Conservation (phyloP, 768 basidiomycete genomes). For the Phylloporus sp. region DNA sequence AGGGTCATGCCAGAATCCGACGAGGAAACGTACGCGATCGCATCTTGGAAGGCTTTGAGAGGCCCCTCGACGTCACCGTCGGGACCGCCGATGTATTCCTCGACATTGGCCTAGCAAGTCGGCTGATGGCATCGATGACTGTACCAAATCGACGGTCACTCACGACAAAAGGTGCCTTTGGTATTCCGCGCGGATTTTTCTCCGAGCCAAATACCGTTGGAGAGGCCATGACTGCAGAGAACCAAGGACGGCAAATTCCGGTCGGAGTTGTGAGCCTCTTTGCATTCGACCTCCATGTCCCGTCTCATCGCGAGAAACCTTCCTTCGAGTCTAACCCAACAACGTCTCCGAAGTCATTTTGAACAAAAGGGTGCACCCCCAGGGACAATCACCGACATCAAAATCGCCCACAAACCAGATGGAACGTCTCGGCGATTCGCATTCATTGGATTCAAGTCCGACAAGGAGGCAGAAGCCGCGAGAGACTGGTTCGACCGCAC, state of each 20-base stretch:
- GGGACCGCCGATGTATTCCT: conserved; percentile 75
- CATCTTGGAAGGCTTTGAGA: conserved; percentile 83
- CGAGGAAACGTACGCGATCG: conserved; percentile 69
- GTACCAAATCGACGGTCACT: conserved; percentile 24
- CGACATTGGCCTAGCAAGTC: conserved; percentile 68
- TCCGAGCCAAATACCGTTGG: conserved; percentile 34
- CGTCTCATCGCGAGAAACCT: conserved; percentile 81
- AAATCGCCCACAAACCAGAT: conserved; percentile 69
- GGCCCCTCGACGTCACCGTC: conserved; percentile 74
- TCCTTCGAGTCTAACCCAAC: conserved; percentile 61
- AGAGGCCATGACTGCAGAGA: conserved; percentile 19
- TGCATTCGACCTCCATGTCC: conserved; percentile 48
- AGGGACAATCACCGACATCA: conserved; percentile 80
- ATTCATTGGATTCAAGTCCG: conserved; percentile 85
- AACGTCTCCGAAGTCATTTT: conserved; percentile 64
- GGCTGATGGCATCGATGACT: not conserved
- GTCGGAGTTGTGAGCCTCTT: conserved; percentile 16
- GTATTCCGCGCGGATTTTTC: conserved; percentile 89
- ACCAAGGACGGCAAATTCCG: conserved; percentile 25
- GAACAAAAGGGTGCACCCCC: conserved; percentile 53
- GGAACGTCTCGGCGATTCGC: conserved; percentile 85
- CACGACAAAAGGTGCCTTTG: conserved; percentile 92
- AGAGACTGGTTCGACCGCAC: conserved; percentile 81
- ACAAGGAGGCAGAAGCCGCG: conserved; percentile 67
- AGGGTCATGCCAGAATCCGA: conserved; percentile 5